Percentiles rank a stretch among this genome's conserved stretches.
Evolutionary conservation across 345 rosid species (phyloP).

Genomic region (Viola odorata): DNA sequence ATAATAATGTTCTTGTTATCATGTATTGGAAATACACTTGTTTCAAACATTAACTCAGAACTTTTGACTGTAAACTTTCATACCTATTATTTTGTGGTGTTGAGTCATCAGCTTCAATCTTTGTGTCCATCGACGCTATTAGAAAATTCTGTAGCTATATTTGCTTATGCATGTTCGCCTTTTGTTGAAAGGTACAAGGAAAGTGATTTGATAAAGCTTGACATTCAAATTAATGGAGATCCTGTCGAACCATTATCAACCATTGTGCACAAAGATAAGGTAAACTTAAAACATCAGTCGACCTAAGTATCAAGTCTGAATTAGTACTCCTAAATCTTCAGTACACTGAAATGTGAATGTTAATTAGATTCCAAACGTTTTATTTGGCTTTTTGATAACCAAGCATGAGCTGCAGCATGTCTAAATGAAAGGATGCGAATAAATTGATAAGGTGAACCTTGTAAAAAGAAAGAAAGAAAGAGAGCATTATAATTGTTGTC

Average conservation of each 20-base stretch:
- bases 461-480: too few relatives aligned
- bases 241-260: slow-evolving; percentile 86
- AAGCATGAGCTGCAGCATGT: neutral
- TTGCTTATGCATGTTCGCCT: neutral
- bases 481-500: too few relatives aligned
- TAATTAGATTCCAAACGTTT: neutral
- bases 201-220: slow-evolving; percentile 81
- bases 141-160: too few relatives aligned
- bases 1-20: neutral
- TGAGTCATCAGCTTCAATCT: neutral
- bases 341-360: neutral
- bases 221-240: slow-evolving; percentile 81
- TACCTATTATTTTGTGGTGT: neutral
- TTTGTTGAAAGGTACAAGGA: slow-evolving; percentile 61
- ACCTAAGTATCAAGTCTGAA: neutral
- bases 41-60: neutral
- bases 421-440: neutral
- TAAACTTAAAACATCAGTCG: slow-evolving; percentile 14
- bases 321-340: neutral
- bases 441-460: neutral
- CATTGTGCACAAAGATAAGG: slow-evolving; percentile 94
- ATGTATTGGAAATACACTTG: neutral
- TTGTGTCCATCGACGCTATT: neutral
- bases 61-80: neutral
- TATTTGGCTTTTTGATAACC: neutral